Evolutionary conservation across 2,329 filamentous ascomycete genomes (phyloP).

Genomic region (Epichloe uncinata): DNA sequence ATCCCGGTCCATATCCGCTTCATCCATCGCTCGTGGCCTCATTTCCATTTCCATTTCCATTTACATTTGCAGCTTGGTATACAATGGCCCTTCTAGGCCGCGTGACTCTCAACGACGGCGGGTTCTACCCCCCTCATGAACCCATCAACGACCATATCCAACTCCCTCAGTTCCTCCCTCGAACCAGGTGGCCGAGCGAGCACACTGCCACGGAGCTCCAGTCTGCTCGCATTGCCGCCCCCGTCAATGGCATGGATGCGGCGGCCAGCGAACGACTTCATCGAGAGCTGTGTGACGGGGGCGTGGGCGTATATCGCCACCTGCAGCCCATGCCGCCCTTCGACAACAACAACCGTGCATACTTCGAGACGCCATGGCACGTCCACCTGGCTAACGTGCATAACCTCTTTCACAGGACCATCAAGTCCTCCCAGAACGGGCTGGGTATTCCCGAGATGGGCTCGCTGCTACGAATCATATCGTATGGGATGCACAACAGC

Average conservation of each 20-base stretch:
- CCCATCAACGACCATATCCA: conserved; percentile 5
- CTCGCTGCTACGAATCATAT: conserved; percentile 7
- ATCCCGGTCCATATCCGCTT: no score
- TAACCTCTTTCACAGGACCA: conserved; percentile 5
- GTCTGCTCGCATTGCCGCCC: background rate
- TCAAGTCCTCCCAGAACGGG: background rate
- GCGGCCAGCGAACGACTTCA: background rate
- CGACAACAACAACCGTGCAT: background rate
- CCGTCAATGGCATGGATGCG: background rate
- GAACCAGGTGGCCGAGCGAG: conserved; percentile 6
- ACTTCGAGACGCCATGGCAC: conserved; percentile 5
- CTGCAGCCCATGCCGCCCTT: conserved; percentile 10
- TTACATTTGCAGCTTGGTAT: background rate
- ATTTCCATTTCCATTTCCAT: background rate
- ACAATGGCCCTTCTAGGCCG: conserved; percentile 2
- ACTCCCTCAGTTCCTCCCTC: conserved; percentile 10
- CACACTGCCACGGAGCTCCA: background rate
- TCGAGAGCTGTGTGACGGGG: background rate
- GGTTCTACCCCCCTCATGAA: background rate
- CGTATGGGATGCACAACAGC: conserved; percentile 10
- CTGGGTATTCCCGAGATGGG: conserved; percentile 3
- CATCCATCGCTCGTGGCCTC: no score
- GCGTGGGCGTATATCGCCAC: conserved; percentile 1
- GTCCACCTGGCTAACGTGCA: conserved; percentile 8
- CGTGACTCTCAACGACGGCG: conserved; percentile 1